These are phyloP conservation scores for Pichia sp. DNA, from an alignment of 1,139 yeast species.

Conservation along the genomic window DNA sequence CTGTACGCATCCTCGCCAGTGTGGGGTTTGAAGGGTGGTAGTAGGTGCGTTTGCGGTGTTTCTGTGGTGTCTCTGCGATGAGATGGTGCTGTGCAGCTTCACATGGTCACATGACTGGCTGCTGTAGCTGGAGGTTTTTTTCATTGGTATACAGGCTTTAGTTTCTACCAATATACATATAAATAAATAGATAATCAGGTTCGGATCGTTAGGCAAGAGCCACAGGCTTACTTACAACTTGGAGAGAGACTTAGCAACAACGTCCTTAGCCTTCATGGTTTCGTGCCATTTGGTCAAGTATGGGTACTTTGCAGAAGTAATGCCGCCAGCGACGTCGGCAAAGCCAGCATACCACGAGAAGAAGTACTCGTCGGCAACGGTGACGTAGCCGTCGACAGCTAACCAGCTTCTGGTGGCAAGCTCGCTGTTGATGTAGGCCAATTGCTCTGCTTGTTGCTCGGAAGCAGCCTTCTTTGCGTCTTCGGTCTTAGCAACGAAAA, in stretches of 20 bases:
- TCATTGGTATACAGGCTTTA: no score
- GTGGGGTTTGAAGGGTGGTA: background rate
- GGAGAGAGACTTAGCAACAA: slow-evolving; percentile 1
- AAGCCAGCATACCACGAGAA: background rate
- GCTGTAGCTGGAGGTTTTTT: no score
- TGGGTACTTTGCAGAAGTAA: slow-evolving; percentile 1
- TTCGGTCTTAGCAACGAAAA: background rate
- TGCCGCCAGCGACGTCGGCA: slow-evolving; percentile 3
- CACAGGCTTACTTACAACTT: background rate
- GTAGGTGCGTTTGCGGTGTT: background rate
- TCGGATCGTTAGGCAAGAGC: no score
- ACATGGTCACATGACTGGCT: no score
- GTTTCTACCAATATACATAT: background rate
- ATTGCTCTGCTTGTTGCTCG: background rate
- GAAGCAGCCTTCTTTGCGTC: background rate
- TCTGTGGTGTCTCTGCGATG: background rate
- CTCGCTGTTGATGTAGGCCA: slow-evolving; percentile 6
- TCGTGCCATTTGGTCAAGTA: slow-evolving; percentile 3
- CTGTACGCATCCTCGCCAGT: background rate
- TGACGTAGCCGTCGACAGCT: slow-evolving; percentile 5
- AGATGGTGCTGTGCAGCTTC: no score
- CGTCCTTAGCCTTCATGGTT: slow-evolving; percentile 1
- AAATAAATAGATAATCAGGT: background rate
- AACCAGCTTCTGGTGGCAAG: slow-evolving; percentile 5
- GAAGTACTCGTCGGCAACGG: slow-evolving; percentile 10